phyloP scores from a whole-genome alignment of 1,284 basidiomycete genomes.

The Naganishia cerealis region DNA sequence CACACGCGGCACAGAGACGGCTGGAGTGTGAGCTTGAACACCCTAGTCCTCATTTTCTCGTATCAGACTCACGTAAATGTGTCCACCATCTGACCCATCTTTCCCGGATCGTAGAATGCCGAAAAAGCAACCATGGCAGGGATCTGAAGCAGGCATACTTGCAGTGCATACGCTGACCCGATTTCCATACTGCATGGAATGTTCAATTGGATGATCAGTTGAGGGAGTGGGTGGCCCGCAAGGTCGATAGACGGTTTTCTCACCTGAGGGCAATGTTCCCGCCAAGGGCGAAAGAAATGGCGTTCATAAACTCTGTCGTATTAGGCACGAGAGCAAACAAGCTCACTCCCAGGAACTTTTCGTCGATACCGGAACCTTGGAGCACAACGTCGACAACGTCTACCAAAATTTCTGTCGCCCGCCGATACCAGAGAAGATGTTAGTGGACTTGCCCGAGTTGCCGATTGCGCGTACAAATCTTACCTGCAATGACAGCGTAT shows the following conservation, averaged over 20 bases:
- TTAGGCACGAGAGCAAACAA: slow-evolving; percentile 97
- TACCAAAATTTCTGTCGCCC: slow-evolving; percentile 74
- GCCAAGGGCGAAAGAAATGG: slow-evolving; percentile 96
- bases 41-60: too few species aligned
- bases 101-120: slow-evolving; percentile 81
- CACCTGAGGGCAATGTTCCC: slow-evolving; percentile 95
- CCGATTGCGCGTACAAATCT: slow-evolving; percentile 41
- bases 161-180: slow-evolving; percentile 95
- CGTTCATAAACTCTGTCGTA: slow-evolving; percentile 99
- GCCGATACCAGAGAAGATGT: neutral
- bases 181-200: slow-evolving; percentile 85
- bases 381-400: slow-evolving; percentile 95
- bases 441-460: neutral
- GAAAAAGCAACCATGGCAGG: slow-evolving; percentile 99
- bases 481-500: slow-evolving; percentile 94
- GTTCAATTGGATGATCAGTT: slow-evolving; percentile 1
- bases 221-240: too few species aligned
- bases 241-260: slow-evolving; percentile 38
- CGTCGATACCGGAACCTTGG: slow-evolving; percentile 88
- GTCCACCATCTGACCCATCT: slow-evolving; percentile 76
- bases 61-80: slow-evolving; percentile 74
- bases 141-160: slow-evolving; percentile 96
- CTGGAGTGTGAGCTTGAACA: neutral
- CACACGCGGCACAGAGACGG: slow-evolving; percentile 1
- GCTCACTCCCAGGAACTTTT: slow-evolving; percentile 96